phyloP scores from a whole-genome alignment of 2,329 filamentous ascomycete species.

The Ceratocystis destructans region DNA sequence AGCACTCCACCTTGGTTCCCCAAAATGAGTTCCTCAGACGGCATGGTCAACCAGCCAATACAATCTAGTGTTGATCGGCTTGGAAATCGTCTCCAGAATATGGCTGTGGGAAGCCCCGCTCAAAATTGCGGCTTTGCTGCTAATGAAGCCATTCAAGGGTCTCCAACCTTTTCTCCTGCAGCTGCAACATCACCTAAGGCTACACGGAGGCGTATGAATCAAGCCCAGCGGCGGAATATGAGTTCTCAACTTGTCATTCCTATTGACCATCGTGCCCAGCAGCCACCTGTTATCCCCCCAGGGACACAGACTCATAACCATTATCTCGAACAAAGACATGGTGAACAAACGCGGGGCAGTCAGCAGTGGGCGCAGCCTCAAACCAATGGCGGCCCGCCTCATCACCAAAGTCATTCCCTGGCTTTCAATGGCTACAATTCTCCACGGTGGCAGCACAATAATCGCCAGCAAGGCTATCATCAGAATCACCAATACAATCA shows the following conservation, averaged over 20 bases:
- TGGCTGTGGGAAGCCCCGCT: neutral
- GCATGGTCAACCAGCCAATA: neutral
- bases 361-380: neutral
- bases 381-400: neutral
- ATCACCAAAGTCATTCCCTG: neutral
- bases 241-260: slow-evolving; percentile 44
- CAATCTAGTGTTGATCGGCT: neutral
- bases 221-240: slow-evolving; percentile 50
- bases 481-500: neutral
- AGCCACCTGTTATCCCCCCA: neutral
- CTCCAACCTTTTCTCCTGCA: neutral
- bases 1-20: neutral
- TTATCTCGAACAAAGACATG: neutral
- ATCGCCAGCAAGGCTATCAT: neutral
- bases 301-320: neutral
- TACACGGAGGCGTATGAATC: slow-evolving; percentile 37
- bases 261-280: slow-evolving; percentile 34
- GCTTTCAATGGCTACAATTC: neutral
- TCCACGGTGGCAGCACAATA: neutral
- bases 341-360: neutral
- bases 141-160: neutral
- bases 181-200: slow-evolving; percentile 1
- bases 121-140: neutral
- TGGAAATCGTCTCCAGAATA: slow-evolving; percentile 4
- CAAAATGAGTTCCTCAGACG: neutral